These are phyloP conservation scores for Globisporangium viniferum DNA, from an alignment of 352 stramenopile genomes.

Conservation along the genomic window DNA sequence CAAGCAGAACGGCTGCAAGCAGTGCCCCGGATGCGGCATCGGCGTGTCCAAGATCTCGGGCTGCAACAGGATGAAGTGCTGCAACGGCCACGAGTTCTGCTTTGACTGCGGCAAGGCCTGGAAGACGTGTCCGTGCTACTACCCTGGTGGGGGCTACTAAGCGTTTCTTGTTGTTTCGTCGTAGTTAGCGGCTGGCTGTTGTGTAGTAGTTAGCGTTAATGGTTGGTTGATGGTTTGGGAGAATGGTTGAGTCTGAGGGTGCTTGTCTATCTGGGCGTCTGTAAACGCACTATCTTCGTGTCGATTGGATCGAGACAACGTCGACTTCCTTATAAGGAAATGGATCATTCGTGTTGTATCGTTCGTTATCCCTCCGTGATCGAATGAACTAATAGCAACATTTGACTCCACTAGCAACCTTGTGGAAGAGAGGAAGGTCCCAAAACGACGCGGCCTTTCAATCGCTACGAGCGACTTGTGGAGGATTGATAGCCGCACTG, in stretches of 20 bases:
- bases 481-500: neutral
- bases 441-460: neutral
- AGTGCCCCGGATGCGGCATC: constrained; percentile 71
- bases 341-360: no score
- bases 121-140: constrained; percentile 17
- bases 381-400: no score
- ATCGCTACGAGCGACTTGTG: neutral
- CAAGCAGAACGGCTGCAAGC: constrained; percentile 25
- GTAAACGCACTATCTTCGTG: no score
- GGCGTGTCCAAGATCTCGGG: constrained; percentile 48
- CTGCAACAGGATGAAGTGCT: constrained; percentile 61
- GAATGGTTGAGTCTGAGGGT: neutral
- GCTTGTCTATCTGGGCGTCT: neutral
- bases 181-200: neutral
- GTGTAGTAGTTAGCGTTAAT: neutral
- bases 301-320: no score
- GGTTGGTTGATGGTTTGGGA: neutral
- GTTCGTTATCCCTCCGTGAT: no score
- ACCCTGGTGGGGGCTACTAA: neutral
- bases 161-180: neutral
- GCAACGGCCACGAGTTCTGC: constrained; percentile 64
- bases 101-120: constrained; percentile 36
- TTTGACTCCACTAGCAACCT: neutral
- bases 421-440: neutral
- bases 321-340: no score